Conservation (phyloP, 805 yeast species). For the Candida xyloterini region DNA sequence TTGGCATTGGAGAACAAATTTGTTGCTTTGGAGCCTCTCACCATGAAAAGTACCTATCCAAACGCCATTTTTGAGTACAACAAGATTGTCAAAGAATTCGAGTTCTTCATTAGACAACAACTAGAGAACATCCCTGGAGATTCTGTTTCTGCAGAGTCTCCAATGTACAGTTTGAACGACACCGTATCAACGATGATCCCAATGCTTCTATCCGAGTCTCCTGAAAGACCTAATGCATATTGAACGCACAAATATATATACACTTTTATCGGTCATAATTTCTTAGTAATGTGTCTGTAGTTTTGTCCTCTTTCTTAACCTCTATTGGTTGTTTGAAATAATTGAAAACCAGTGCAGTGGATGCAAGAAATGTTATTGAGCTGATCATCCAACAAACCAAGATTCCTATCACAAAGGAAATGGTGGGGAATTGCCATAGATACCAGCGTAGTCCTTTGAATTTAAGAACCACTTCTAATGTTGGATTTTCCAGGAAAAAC, state of each 20-base stretch:
- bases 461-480: constrained; percentile 31
- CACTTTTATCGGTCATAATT: background rate
- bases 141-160: constrained; percentile 1
- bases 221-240: constrained; percentile 26
- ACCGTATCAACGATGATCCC: constrained; percentile 28
- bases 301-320: constrained; percentile 14
- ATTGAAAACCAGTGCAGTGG: constrained; percentile 28
- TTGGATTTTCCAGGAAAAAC: constrained; percentile 15
- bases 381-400: constrained; percentile 37
- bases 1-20: constrained; percentile 4
- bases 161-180: constrained; percentile 11
- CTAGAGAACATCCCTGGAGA: constrained; percentile 9
- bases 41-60: background rate
- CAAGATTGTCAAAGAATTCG: constrained; percentile 44
- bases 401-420: constrained; percentile 37
- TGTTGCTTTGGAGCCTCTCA: constrained; percentile 6
- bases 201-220: constrained; percentile 33
- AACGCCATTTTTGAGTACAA: constrained; percentile 54
- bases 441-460: constrained; percentile 44
- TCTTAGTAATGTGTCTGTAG: background rate
- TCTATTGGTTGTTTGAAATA: constrained; percentile 6
- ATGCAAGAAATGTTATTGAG: constrained; percentile 30
- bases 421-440: constrained; percentile 34
- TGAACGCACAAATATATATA: constrained; percentile 5
- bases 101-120: constrained; percentile 32